Base-by-base conservation (phyloP, 2,329 filamentous ascomycete genomes). In the Neofusicoccum parvum region DNA sequence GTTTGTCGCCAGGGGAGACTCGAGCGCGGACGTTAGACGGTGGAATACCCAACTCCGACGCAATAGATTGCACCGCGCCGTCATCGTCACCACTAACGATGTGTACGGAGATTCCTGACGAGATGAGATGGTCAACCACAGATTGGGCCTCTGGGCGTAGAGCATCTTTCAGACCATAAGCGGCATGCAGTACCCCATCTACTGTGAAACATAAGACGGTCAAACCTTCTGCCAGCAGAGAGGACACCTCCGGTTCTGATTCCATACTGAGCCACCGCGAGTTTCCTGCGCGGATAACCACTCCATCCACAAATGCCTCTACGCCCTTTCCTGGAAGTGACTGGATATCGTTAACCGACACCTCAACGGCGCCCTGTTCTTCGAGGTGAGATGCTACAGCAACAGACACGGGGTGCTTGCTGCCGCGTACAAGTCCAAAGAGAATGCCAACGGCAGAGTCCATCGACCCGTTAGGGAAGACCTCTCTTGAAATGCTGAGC, bases 51-150 rank as follows among this genome's bases (percentile, higher is more conserved):
- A 78, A 71, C 0, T 67, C 62, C 3, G 69, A 62, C 4, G 86
- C 86, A n/a, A 84, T 74, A 10, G 76, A 68, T 32, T 80, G 72
- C 4, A 87, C 85, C 1, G 85, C 81, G 5, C 74, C 74, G 10
- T 76, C 72, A 62, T 85, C 80, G 67, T 89, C 87, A 36, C 87
- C 87, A 51, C 84, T 88, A 46, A 88, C 79, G 53, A 90, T 79
- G 66, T 85, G 83, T 3, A 86, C 76, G 0, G 71, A 68, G 37
- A 89, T 83, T 17, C 78, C 76, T 15, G 81, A 81, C 2, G 73
- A 67, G 1, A 76, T 74, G n/a, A 90, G 80, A 60, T 81, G 80
- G 3, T 79, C 79, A 54, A 90, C 77, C 37, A 86, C 83, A 5
- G 77, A 74, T 0, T 79, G 72, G 9, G 86, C 82, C 68, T 83